These are phyloP conservation scores for Schwanniomyces polymorphus DNA, from an alignment of 805 yeast genomes.

Conservation along the genomic window DNA sequence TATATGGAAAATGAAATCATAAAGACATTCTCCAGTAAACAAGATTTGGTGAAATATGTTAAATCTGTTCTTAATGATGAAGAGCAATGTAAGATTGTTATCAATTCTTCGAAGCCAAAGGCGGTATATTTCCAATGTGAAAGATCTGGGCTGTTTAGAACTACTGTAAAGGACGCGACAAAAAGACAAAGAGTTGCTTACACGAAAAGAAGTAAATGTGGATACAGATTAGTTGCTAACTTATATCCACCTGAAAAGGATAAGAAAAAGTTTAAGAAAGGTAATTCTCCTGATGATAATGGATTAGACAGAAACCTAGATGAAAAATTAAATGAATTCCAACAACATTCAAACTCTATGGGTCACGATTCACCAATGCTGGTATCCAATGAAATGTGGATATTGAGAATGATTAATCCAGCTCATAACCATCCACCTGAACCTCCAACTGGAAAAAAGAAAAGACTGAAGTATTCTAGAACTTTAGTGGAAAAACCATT, in stretches of 20 bases:
- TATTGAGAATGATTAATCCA: slow-evolving; percentile 47
- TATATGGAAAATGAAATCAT: slow-evolving; percentile 31
- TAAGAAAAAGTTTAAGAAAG: slow-evolving; percentile 27
- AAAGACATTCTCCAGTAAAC: slow-evolving; percentile 26
- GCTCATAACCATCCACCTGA: slow-evolving; percentile 47
- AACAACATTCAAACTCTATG: slow-evolving; percentile 8
- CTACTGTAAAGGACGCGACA: slow-evolving; percentile 45
- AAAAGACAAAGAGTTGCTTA: slow-evolving; percentile 49
- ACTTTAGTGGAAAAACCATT: slow-evolving; percentile 47
- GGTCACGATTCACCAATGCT: slow-evolving; percentile 12
- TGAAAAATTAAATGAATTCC: slow-evolving; percentile 23
- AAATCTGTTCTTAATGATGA: slow-evolving; percentile 37
- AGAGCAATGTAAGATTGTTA: slow-evolving; percentile 44
- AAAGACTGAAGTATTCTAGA: slow-evolving; percentile 38
- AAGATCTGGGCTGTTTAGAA: slow-evolving; percentile 44
- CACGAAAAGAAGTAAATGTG: slow-evolving; percentile 48
- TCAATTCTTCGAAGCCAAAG: slow-evolving; percentile 47
- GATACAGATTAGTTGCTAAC: slow-evolving; percentile 44
- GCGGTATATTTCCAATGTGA: slow-evolving; percentile 50
- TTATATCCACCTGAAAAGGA: slow-evolving; percentile 46
- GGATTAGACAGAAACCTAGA: slow-evolving; percentile 24
- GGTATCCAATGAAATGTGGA: slow-evolving; percentile 39
- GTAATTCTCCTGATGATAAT: slow-evolving; percentile 14
- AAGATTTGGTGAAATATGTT: slow-evolving; percentile 30
- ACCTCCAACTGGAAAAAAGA: slow-evolving; percentile 37